Conservation (phyloP, 2,329 filamentous ascomycete species). For the Arthrobotrys iridis region DNA sequence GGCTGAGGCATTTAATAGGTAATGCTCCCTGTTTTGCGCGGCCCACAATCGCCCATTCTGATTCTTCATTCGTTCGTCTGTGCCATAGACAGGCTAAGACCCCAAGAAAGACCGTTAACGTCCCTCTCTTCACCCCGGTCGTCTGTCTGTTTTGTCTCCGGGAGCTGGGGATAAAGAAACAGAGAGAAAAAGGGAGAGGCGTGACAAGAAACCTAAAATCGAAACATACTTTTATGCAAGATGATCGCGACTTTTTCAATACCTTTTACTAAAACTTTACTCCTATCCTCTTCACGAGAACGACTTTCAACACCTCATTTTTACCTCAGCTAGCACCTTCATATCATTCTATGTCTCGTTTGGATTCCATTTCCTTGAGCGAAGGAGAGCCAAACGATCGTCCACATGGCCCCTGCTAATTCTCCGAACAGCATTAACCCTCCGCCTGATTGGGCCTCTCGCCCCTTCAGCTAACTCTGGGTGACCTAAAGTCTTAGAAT, state of each 20-base stretch:
- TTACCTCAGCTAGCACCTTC: conserved; percentile 9
- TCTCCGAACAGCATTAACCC: conserved; percentile 27
- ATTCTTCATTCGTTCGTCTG: conserved; percentile 40
- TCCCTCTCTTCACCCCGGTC: conserved; percentile 14
- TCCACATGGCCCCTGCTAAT: conserved; percentile 38
- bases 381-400: conserved; percentile 23
- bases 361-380: not conserved
- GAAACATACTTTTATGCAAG: conserved; percentile 26
- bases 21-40: conserved; percentile 10
- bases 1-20: conserved; percentile 54
- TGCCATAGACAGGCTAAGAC: not conserved
- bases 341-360: not conserved
- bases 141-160: too few species aligned
- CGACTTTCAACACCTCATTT: conserved; percentile 1
- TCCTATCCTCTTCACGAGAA: conserved; percentile 11
- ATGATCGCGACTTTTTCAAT: conserved; percentile 45
- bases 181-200: not conserved
- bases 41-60: conserved; percentile 4
- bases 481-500: conserved; percentile 15
- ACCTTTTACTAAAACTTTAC: conserved; percentile 26
- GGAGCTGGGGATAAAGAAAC: not conserved
- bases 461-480: conserved; percentile 1
- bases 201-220: not conserved
- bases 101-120: not conserved
- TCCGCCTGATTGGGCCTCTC: conserved; percentile 17